A percentile compares a stretch with the other conserved stretches of the same genome.
Conservation (phyloP, 73 alveolate species). For the Breviolum minutum region DNA sequence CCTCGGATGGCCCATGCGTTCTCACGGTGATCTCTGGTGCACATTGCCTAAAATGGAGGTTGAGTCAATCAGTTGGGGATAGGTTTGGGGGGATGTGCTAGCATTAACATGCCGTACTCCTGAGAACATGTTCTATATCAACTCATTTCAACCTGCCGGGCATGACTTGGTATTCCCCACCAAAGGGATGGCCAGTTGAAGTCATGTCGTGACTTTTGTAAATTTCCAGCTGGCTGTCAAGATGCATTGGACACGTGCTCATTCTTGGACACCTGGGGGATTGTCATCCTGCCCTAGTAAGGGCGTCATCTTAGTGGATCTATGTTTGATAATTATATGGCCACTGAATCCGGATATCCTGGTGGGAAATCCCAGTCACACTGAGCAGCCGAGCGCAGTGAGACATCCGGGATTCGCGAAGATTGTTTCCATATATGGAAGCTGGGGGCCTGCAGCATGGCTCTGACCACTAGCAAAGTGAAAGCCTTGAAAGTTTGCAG, state of each 20-base stretch:
- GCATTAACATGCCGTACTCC: too few relatives aligned
- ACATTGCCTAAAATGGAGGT: neutral
- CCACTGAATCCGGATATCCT: neutral
- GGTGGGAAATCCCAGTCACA: neutral
- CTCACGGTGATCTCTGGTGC: constrained; percentile 47
- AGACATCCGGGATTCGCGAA: constrained; percentile 71
- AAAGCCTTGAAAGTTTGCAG: neutral
- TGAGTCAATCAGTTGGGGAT: too few relatives aligned
- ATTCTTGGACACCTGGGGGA: too few relatives aligned
- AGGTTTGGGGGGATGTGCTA: neutral
- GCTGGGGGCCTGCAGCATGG: constrained; percentile 6
- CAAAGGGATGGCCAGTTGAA: too few relatives aligned
- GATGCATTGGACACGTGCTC: too few relatives aligned
- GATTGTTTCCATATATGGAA: constrained; percentile 15
- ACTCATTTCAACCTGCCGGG: neutral
- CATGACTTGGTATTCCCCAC: neutral
- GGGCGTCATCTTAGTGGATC: too few relatives aligned
- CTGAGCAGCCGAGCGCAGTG: constrained; percentile 24
- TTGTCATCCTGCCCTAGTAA: too few relatives aligned
- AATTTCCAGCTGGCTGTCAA: too few relatives aligned
- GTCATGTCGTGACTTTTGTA: too few relatives aligned
- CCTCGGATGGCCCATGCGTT: constrained; percentile 47
- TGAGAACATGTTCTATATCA: too few relatives aligned
- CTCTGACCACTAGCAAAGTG: neutral
- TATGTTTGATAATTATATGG: too few relatives aligned